Evolutionary conservation across 163 green algal species (phyloP).

Genomic region (Chlorella variabilis): DNA sequence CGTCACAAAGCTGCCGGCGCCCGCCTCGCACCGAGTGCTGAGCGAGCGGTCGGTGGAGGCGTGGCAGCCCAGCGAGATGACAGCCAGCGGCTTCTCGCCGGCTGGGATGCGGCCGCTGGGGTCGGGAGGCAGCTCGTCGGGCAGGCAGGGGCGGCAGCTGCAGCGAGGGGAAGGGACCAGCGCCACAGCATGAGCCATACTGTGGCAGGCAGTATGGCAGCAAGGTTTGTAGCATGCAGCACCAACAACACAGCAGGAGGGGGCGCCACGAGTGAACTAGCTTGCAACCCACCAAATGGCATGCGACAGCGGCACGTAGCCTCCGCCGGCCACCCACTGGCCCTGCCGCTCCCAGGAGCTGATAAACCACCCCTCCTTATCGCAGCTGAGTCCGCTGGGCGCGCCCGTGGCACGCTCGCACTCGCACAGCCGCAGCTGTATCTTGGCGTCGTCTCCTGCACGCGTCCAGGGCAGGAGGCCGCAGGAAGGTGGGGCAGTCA

Average conservation of each 20-base stretch:
- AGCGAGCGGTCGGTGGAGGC: slow-evolving; percentile 44
- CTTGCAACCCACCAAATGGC: slow-evolving; percentile 68
- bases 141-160: slow-evolving; percentile 71
- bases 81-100: slow-evolving; percentile 39
- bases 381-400: slow-evolving; percentile 70
- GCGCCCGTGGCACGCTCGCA: slow-evolving; percentile 68
- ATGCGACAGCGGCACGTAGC: slow-evolving; percentile 71
- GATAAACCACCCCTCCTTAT: slow-evolving; percentile 80
- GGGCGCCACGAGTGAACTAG: too few species aligned
- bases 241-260: too few species aligned
- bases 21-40: slow-evolving; percentile 58
- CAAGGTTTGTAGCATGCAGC: too few species aligned
- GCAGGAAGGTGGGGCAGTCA: neutral
- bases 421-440: slow-evolving; percentile 70
- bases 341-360: slow-evolving; percentile 74
- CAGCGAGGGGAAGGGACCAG: too few species aligned
- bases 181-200: too few species aligned
- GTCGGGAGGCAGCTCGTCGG: slow-evolving; percentile 50
- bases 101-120: slow-evolving; percentile 13
- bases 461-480: too few species aligned
- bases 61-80: slow-evolving; percentile 79
- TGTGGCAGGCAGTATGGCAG: neutral
- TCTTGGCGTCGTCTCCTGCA: neutral
- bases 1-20: slow-evolving; percentile 61
- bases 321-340: slow-evolving; percentile 70